phyloP scores from a whole-genome alignment of 345 rosid genomes.

The Schrenkiella parvula region DNA sequence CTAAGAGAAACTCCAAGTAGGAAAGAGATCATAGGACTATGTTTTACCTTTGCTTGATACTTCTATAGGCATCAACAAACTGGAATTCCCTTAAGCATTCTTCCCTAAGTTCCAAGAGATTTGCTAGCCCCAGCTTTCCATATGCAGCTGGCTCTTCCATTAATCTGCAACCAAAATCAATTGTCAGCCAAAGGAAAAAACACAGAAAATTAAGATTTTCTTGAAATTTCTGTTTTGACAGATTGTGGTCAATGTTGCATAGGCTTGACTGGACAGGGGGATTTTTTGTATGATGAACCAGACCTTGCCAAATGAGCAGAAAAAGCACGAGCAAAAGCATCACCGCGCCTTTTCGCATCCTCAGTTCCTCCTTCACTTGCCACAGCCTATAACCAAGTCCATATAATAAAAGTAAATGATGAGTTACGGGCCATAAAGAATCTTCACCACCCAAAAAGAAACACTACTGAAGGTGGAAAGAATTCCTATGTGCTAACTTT shows the following conservation, averaged over 20 bases:
- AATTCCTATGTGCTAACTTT: neutral
- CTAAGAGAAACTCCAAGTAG: slow-evolving; percentile 5
- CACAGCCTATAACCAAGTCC: slow-evolving; percentile 65
- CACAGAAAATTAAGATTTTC: neutral
- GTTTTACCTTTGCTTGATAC: slow-evolving; percentile 86
- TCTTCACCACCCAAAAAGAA: neutral
- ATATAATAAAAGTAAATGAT: slow-evolving; percentile 5
- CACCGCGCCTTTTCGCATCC: slow-evolving; percentile 96
- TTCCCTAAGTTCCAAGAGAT: slow-evolving; percentile 97
- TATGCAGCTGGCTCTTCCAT: slow-evolving; percentile 99
- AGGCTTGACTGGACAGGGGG: neutral
- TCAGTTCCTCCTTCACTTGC: slow-evolving; percentile 99
- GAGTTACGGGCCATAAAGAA: neutral
- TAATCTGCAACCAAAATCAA: slow-evolving; percentile 48
- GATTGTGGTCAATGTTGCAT: neutral
- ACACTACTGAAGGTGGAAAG: neutral
- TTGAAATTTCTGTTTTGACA: neutral
- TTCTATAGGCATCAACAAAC: slow-evolving; percentile 90
- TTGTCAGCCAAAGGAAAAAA: neutral
- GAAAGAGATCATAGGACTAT: neutral
- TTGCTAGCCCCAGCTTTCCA: slow-evolving; percentile 95
- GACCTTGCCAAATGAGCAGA: slow-evolving; percentile 99
- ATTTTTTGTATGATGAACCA: slow-evolving; percentile 18
- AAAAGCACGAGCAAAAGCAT: slow-evolving; percentile 98
- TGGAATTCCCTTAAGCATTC: slow-evolving; percentile 98